A percentile compares a stretch with the other conserved stretches of the same genome.
Evolutionary conservation across 148 eudicot genomes (phyloP).

Genomic region (Rhododendron molle): DNA sequence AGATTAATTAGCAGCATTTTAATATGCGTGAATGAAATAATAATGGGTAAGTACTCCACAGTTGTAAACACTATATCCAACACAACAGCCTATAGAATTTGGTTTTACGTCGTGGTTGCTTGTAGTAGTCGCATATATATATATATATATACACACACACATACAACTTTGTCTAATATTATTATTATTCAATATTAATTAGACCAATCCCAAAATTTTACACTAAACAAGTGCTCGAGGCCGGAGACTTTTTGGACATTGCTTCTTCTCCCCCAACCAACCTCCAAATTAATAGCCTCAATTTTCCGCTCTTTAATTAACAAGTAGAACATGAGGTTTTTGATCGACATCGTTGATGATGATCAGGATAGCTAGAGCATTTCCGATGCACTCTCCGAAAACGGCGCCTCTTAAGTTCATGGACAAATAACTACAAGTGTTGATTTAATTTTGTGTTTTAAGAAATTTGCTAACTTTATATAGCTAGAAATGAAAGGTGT

Average conservation of each 20-base stretch:
- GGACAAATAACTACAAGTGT: neutral
- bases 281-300: neutral
- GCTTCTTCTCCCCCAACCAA: neutral
- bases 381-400: too few species aligned
- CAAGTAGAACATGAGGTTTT: neutral
- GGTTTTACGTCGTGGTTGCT: constrained; percentile 14
- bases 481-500: too few species aligned
- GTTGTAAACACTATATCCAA: neutral
- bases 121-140: constrained; percentile 1
- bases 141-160: too few species aligned
- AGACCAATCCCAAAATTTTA: neutral
- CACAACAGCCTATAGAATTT: neutral
- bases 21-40: neutral
- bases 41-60: neutral
- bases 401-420: too few species aligned
- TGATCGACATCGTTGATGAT: neutral
- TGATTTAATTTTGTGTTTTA: too few species aligned
- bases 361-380: neutral
- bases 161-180: neutral
- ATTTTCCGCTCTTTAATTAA: neutral
- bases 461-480: too few species aligned
- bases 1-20: neutral
- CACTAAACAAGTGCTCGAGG: neutral
- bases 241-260: neutral
- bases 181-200: neutral